phyloP scores from a whole-genome alignment of 108 stramenopile genomes.

The Phaeodactylum tricornutum region DNA sequence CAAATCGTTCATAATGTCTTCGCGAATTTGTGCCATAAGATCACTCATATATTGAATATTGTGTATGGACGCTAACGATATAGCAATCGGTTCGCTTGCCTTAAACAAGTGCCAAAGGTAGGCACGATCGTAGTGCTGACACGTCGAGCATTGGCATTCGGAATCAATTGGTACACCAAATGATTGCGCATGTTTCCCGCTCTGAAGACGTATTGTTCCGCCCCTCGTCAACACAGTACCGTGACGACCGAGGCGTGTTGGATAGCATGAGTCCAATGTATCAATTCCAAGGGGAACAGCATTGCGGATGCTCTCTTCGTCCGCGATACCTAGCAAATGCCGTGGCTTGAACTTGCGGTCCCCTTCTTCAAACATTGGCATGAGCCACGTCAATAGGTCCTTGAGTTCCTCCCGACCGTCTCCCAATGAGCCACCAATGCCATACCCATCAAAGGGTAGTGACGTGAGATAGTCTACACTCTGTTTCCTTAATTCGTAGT shows the following conservation, averaged over 20 bases:
- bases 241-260: constrained; percentile 78
- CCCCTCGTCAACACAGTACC: constrained; percentile 62
- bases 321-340: constrained; percentile 89
- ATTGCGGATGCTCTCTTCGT: constrained; percentile 70
- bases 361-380: constrained; percentile 71
- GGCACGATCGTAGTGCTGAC: constrained; percentile 73
- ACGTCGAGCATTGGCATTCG: constrained; percentile 71
- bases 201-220: constrained; percentile 45
- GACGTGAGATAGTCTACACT: constrained; percentile 81
- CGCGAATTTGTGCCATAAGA: constrained; percentile 69
- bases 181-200: constrained; percentile 36
- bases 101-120: constrained; percentile 91
- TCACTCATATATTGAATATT: constrained; percentile 92
- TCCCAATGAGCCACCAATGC: constrained; percentile 87
- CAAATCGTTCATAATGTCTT: constrained; percentile 73
- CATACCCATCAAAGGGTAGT: constrained; percentile 89
- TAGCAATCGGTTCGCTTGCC: constrained; percentile 79
- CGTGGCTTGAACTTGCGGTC: constrained; percentile 66
- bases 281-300: constrained; percentile 78
- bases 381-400: constrained; percentile 78
- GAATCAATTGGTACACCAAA: constrained; percentile 70
- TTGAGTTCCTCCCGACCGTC: constrained; percentile 77
- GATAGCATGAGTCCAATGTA: constrained; percentile 89
- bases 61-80: constrained; percentile 71
- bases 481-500: constrained; percentile 59